Evolutionary conservation across 192 early-diverging fungal species (phyloP).

Genomic region (Gigaspora rosea): DNA sequence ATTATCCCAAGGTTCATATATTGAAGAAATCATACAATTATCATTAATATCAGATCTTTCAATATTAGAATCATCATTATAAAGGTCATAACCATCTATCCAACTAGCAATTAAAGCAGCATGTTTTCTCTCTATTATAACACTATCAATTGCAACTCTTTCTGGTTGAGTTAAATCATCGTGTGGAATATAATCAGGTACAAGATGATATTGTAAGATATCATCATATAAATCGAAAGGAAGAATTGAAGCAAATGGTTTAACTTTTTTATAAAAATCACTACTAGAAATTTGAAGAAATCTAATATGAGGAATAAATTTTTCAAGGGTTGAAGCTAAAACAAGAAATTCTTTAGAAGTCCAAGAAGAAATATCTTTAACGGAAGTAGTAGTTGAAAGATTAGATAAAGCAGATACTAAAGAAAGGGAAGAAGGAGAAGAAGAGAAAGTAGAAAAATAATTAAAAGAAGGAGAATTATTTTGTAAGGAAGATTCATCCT

Average conservation of each 20-base stretch:
- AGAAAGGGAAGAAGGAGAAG: background rate
- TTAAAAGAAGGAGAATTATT: background rate
- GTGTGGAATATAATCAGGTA: background rate
- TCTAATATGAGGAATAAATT: constrained; percentile 2
- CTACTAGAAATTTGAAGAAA: constrained; percentile 11
- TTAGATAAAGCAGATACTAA: background rate
- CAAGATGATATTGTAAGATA: constrained; percentile 15
- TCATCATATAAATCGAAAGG: constrained; percentile 18
- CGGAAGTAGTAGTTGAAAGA: background rate
- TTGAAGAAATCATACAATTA: background rate
- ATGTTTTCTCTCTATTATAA: constrained; percentile 23
- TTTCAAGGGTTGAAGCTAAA: background rate
- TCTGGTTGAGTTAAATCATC: background rate
- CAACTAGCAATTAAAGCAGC: constrained; percentile 18
- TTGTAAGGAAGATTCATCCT: background rate
- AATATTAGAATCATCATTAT: background rate
- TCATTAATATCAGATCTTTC: background rate
- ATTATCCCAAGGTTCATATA: background rate
- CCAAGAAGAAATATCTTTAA: background rate
- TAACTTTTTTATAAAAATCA: constrained; percentile 29
- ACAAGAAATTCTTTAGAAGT: background rate
- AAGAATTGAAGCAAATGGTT: constrained; percentile 2
- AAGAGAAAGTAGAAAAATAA: background rate
- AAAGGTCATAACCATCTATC: constrained; percentile 13
- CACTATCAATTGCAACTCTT: background rate